Conservation (phyloP, 2,329 filamentous ascomycete genomes). For the Aspergillus caelatus region DNA sequence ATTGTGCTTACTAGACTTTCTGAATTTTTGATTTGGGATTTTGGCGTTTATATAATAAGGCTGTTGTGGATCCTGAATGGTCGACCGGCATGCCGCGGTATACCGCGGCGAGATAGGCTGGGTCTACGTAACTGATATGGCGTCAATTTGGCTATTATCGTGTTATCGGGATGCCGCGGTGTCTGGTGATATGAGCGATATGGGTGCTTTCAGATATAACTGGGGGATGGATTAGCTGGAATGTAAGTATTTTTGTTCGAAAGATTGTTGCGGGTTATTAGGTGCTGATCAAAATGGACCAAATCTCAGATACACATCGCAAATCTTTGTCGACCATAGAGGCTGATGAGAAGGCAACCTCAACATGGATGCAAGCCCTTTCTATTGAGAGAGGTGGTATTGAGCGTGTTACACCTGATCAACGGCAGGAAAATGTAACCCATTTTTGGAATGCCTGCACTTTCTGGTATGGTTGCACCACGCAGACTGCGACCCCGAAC, state of each 20-base stretch:
- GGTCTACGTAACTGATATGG: conserved; percentile 18
- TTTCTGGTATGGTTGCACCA: conserved; percentile 12
- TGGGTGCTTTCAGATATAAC: not conserved
- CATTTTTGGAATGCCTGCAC: conserved; percentile 30
- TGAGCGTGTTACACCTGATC: conserved; percentile 25
- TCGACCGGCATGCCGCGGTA: conserved; percentile 28
- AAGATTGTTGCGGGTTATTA: not conserved
- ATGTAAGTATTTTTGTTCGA: not conserved
- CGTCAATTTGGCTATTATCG: conserved; percentile 22
- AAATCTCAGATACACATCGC: not conserved
- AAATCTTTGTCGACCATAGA: conserved; percentile 1
- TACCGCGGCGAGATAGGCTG: conserved; percentile 24
- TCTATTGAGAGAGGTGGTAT: conserved; percentile 28
- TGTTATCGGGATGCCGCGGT: conserved; percentile 18
- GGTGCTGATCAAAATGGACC: conserved; percentile 3
- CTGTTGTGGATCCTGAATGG: not conserved
- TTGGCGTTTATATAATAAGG: not conserved
- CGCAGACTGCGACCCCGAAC: conserved; percentile 4
- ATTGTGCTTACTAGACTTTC: too few relatives aligned
- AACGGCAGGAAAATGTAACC: conserved; percentile 25
- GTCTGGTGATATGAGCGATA: not conserved
- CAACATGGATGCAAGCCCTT: conserved; percentile 21
- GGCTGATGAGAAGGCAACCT: not conserved
- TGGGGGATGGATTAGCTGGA: not conserved
- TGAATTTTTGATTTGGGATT: too few relatives aligned